Evolutionary conservation across 1,284 basidiomycete species (phyloP), one percentile per base, ranked within the genome.

Genomic region (Sanguinoderma infundibulare): DNA sequence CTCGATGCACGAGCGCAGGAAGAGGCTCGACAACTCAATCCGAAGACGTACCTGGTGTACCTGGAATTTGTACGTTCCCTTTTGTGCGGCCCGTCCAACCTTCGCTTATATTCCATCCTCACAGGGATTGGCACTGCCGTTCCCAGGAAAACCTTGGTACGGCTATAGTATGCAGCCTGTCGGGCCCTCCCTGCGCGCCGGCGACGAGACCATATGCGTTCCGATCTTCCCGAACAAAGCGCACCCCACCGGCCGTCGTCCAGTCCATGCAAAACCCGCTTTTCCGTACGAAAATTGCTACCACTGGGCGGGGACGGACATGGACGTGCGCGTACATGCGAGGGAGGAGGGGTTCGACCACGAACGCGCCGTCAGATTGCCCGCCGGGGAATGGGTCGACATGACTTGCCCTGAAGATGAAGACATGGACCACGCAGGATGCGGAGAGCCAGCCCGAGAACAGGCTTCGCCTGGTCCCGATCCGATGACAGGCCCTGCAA

Each of bases 221-320:
- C 58, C 58, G 12, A 55, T 59, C 26, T 47, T 40, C 20, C 58
- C 58, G 4, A 50, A 50, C 36, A 15, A 26, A 4, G n/a, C 34
- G 26, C 58, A 59, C 15, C 58, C 58, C 1, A 14, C 26, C 5
- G 36, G 36, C 14, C 52, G 58, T 3, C 5, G 8, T 0, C 38
- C 58, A 2, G 14, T 51, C 4, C 35, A 5, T 5, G n/a, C 58
- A 9, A 22, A 17, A 5, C 12, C 14, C 2, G 8, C 42, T 4
- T 59, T 59, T 17, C 58, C 58, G 0, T 59, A 40, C 40, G n/a
- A 22, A 2, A 56, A 61, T 20, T 61, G 60, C 46, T 61, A 26
- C 12, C 50, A 38, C 34, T 52, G 50, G 35, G 34, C 50, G 0
- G 22, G 24, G 6, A 24, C 36, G 50, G 8, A 52, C 20, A 3